Base-by-base conservation (phyloP, 768 basidiomycete species). In the Boletus vermiculosoides region DNA sequence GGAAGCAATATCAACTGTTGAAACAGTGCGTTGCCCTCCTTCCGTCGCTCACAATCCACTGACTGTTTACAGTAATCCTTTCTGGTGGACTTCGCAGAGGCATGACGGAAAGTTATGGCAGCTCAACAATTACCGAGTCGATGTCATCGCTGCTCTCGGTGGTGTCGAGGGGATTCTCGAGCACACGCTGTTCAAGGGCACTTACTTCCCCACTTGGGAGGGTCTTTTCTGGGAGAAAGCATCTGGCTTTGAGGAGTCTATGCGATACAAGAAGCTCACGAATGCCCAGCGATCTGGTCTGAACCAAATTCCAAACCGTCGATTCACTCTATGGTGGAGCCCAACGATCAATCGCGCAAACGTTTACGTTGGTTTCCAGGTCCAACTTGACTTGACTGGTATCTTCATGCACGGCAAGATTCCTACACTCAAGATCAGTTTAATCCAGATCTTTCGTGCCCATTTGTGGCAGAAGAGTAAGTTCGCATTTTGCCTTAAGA, bases 301-400 rank as follows among this genome's bases (percentile, higher is more conserved):
- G 44, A 93, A 93, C 71, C 94, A 96, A 71, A 96, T 98, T 71
- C 96, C 96, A 8, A 98, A 98, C 71, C 94, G 96, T 86, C 92
- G 93, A 13, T 98, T 98, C 79, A 98, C 96, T 4, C 80, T 99
- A 11, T 99, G 97, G 97, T 97, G 94, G 94, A 93, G 91, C 70
- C 95, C 95, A 25, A 98, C 96, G 0, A 98, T 98, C 78, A 98
- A 98, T 75, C 92, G 97, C 62, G 96, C 97, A 52, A 99, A 99
- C 70, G 95, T 98, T 70, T 97, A 97, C 67, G 95, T 98, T 71
- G 97, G 97, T 84, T 99, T 99, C 92, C 97, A 98, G 73, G 97
- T 99, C 20, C 96, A 98, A 68, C 83, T 99, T 45, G 97, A 99
- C 81, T 74, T 99, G 60, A 99, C 97, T 15, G 94, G 94, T 67